phyloP scores from a whole-genome alignment of 164 flowering plant genomes.

The Macadamia integrifolia region DNA sequence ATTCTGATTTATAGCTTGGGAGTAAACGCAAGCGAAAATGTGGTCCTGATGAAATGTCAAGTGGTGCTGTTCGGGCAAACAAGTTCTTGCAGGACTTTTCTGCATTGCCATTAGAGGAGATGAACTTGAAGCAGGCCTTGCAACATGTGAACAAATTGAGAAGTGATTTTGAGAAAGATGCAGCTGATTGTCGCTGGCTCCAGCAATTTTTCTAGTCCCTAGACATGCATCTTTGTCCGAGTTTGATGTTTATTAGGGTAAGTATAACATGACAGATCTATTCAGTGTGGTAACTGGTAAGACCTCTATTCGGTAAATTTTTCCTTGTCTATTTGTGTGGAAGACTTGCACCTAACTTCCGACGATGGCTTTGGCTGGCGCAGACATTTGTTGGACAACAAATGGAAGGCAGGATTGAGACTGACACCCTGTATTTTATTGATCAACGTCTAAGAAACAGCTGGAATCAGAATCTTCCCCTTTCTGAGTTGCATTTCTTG shows the following conservation, averaged over 20 bases:
- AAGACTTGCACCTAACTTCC: too few species aligned
- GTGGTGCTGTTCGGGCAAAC: constrained; percentile 74
- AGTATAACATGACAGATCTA: not conserved
- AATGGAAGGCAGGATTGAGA: too few species aligned
- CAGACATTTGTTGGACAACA: too few species aligned
- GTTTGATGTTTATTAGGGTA: not conserved
- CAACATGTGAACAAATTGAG: constrained; percentile 49
- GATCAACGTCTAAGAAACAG: too few species aligned
- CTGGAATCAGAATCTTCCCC: too few species aligned
- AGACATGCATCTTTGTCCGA: constrained; percentile 2
- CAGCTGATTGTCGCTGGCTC: constrained; percentile 60
- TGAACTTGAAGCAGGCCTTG: constrained; percentile 62
- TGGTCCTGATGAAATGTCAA: constrained; percentile 56
- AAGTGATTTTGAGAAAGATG: constrained; percentile 66
- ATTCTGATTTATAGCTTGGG: constrained; percentile 40
- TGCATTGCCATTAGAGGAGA: constrained; percentile 67
- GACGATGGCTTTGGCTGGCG: too few species aligned
- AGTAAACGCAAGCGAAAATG: constrained; percentile 59
- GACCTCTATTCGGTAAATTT: not conserved
- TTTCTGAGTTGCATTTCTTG: too few species aligned
- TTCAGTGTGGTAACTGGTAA: not conserved
- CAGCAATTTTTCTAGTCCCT: constrained; percentile 58
- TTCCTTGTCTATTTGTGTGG: too few species aligned
- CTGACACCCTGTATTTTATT: too few species aligned
- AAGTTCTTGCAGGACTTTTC: constrained; percentile 70